These are phyloP conservation scores for Quillaja saponaria DNA, from an alignment of 306 rosid species.

Conservation along the genomic window DNA sequence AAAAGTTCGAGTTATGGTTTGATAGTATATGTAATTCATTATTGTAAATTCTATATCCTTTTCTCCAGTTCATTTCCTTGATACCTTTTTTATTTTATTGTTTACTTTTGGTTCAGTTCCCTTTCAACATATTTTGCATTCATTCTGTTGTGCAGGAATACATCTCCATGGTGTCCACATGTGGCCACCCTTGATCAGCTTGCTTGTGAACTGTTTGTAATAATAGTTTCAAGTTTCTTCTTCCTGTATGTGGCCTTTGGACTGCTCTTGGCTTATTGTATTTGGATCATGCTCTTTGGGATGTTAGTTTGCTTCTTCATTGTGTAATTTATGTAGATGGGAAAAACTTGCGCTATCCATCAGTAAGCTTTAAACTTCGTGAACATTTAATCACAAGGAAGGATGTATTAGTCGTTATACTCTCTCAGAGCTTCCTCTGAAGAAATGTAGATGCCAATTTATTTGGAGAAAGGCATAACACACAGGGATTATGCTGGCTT, in stretches of 20 bases:
- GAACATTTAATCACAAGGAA: too few relatives aligned
- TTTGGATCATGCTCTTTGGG: conserved; percentile 17
- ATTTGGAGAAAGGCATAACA: too few relatives aligned
- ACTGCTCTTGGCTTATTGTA: conserved; percentile 13
- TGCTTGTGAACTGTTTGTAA: conserved; percentile 35
- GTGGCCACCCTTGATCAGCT: conserved; percentile 34
- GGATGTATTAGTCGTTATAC: conserved; percentile 6
- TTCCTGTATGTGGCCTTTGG: conserved; percentile 11
- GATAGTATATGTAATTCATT: too few relatives aligned
- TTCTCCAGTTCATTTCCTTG: too few relatives aligned
- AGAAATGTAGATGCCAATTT: conserved; percentile 2
- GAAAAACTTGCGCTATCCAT: too few relatives aligned
- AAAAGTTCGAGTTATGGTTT: too few relatives aligned
- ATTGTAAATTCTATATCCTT: too few relatives aligned
- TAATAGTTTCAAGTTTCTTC: conserved; percentile 2
- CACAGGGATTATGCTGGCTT: too few relatives aligned
- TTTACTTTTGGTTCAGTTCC: background rate
- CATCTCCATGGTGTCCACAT: conserved; percentile 37
- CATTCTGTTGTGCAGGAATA: conserved; percentile 55
- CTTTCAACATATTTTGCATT: conserved; percentile 14
- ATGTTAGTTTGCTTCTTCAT: background rate
- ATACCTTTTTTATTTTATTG: background rate
- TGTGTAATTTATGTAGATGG: conserved; percentile 17
- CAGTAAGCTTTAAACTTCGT: too few relatives aligned
- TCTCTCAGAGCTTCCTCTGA: background rate